Base-by-base conservation (phyloP, 768 basidiomycete species). In the Pleurotus tuoliensis region DNA sequence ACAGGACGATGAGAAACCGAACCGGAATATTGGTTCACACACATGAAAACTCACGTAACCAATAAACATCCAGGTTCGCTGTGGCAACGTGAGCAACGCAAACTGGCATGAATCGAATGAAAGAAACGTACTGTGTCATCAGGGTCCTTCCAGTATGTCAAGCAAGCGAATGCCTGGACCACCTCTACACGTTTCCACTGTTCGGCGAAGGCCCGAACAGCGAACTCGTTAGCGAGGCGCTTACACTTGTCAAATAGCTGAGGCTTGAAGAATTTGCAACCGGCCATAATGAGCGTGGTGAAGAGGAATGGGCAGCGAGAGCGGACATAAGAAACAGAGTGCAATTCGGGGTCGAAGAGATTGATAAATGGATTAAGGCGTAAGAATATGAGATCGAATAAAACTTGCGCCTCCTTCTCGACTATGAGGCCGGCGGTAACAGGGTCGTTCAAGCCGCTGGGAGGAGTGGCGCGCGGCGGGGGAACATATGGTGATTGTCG, bases 361-460 rank as follows among this genome's bases (percentile, higher is more conserved):
- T 89, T 90, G 71, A 94, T 85, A 69, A 94, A 92, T 11, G 92
- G 90, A 67, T 94, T 94, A 52, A 94, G 80, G 58, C 91, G 88
- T 55, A 90, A 66, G 72, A 89, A 92, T 66, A 94, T 80, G 59
- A 82, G 73, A 67, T 92, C 90, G 60, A 93, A 92, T 45, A 92
- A 75, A 47, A 82, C 76, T 63, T 80, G 80, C 45, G 88, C 90
- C 56, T 88, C 84, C 39, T 78, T 76, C 62, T 90, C 88, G 52
- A 78, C 78, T 60, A 94, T 73, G 61, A 91, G 77, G 37, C 87
- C 88, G 55, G 83, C 81, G 15, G 81, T 75, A 63, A 94, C 80
- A 22, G 91, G 92, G 68, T 93, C 92, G 57, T 76, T 71, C 55
- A 80, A 67, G 45, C 74, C 77, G 48, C 58, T 61, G 38, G 76